These are phyloP conservation scores for Pyropia haitanensis DNA, from an alignment of 23 red algal species.

Conservation along the genomic window DNA sequence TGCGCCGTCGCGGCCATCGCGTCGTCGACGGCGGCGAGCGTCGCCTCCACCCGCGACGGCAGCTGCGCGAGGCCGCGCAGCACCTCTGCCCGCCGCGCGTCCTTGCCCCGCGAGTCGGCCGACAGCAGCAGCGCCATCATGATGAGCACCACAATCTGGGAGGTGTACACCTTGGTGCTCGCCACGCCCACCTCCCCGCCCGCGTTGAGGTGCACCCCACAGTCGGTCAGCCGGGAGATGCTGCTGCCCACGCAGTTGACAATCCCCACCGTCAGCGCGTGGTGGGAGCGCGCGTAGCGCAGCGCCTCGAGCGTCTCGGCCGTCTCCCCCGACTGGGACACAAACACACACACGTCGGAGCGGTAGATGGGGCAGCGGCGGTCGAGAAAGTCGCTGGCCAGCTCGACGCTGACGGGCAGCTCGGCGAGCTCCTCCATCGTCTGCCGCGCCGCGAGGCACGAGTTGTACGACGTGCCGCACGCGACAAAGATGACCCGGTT, in stretches of 20 bases:
- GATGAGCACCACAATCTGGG: constrained; percentile 86
- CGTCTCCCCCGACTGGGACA: constrained; percentile 92
- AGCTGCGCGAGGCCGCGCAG: constrained; percentile 51
- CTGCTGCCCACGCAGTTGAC: constrained; percentile 91
- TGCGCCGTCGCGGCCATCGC: constrained; percentile 30
- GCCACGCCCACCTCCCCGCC: constrained; percentile 96
- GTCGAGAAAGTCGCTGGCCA: constrained; percentile 93
- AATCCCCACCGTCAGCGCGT: constrained; percentile 80
- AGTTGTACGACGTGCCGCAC: constrained; percentile 91
- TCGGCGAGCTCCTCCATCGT: constrained; percentile 93
- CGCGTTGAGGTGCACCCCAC: constrained; percentile 92
- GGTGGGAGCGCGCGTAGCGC: constrained; percentile 58
- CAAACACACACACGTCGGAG: constrained; percentile 84
- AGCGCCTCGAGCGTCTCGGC: constrained; percentile 92
- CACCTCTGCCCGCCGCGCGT: constrained; percentile 53
- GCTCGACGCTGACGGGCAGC: constrained; percentile 87
- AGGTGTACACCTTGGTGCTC: constrained; percentile 92
- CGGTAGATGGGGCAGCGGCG: constrained; percentile 77
- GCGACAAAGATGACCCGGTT: constrained; percentile 93
- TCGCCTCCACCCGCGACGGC: constrained; percentile 34
- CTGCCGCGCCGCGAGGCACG: constrained; percentile 77
- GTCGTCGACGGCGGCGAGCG: constrained; percentile 43
- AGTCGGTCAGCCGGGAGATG: constrained; percentile 88
- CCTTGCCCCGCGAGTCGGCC: constrained; percentile 64
- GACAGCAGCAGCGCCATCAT: constrained; percentile 83